Conservation (phyloP, 2,329 filamentous ascomycete genomes). For the Apiospora rasikravindrae region DNA sequence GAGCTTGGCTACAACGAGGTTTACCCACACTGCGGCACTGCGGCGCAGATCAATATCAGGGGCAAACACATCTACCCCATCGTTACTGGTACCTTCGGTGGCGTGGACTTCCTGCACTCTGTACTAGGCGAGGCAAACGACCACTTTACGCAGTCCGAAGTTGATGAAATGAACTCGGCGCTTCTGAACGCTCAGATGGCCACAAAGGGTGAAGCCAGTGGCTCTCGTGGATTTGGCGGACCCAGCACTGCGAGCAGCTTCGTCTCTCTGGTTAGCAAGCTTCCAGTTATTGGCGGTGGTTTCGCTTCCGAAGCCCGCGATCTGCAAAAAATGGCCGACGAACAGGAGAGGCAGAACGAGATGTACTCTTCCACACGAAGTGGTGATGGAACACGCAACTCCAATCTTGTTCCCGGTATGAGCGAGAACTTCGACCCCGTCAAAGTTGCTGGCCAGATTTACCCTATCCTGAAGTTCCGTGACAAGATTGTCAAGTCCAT, state of each 20-base stretch:
- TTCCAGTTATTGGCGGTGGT: slow-evolving; percentile 72
- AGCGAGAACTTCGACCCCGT: slow-evolving; percentile 78
- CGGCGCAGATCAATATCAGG: slow-evolving; percentile 67
- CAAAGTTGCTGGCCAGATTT: slow-evolving; percentile 80
- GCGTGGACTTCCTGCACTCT: slow-evolving; percentile 83
- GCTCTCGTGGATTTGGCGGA: slow-evolving; percentile 48
- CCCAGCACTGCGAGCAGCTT: slow-evolving; percentile 59
- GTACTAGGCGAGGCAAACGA: slow-evolving; percentile 79
- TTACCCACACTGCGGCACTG: slow-evolving; percentile 74
- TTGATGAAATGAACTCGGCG: slow-evolving; percentile 79
- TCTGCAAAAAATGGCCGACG: slow-evolving; percentile 69
- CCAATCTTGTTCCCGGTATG: slow-evolving; percentile 74
- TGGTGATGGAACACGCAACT: slow-evolving; percentile 45
- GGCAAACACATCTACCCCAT: slow-evolving; percentile 75
- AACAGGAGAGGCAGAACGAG: slow-evolving; percentile 54
- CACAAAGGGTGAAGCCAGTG: slow-evolving; percentile 42
- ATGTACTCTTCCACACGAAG: slow-evolving; percentile 41
- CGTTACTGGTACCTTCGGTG: slow-evolving; percentile 78
- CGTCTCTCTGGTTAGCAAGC: slow-evolving; percentile 73
- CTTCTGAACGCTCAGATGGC: slow-evolving; percentile 70
- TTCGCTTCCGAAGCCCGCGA: slow-evolving; percentile 70
- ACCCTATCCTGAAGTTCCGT: slow-evolving; percentile 91
- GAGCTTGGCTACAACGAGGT: slow-evolving; percentile 73
- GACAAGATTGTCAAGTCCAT: slow-evolving; percentile 93
- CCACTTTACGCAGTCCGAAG: slow-evolving; percentile 83